Base-by-base conservation (phyloP, 1,284 basidiomycete genomes). In the Amylostereum chailletii region DNA sequence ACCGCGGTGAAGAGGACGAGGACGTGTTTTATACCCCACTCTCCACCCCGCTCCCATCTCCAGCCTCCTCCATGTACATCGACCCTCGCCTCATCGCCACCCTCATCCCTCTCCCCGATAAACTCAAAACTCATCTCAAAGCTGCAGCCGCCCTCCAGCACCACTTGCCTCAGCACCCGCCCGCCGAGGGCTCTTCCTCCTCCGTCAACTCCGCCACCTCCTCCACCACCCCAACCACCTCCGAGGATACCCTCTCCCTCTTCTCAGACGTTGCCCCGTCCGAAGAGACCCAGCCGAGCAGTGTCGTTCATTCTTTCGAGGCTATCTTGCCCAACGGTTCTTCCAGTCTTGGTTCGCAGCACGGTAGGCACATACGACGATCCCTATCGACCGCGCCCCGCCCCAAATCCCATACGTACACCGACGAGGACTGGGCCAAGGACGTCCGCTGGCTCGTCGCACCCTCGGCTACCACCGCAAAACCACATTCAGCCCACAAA, bases 391-490 rank as follows among this genome's bases (percentile, higher is more conserved):
- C 43, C 43, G 29, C 42, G 42, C 38, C 33, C 43, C 10, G 47
- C 3, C 37, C 33, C 51, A 64, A 60, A 53, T 61, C 45, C 11
- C 48, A 50, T 53, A 63, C 69, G 50, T 69, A 71, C 52, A 71
- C 71, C 3, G 72, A 77, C 54, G 71, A 77, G 45, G 75, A 79
- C 54, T 82, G 78, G 79, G 73, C 79, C 9, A 77, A 72, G 57
- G 82, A 85, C 52, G 78, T 82, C 19, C 71, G 78, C 39, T 82
- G 78, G 79, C 73, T 84, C 33, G 72, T 73, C 7, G 64, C 71
- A 5, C 67, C 72, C 10, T 60, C 64, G 8, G 56, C 63, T 19
- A 54, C 58, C 9, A 56, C 62, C 27, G 55, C 60, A 2, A 55
- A 47, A 34, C 19, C 19, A 19, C 19, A 19, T 19, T 48, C 59